A percentile compares a stretch with the other conserved stretches of the same genome.
phyloP scores from a whole-genome alignment of 1,284 basidiomycete species.

The Cryptococcus sp. region DNA sequence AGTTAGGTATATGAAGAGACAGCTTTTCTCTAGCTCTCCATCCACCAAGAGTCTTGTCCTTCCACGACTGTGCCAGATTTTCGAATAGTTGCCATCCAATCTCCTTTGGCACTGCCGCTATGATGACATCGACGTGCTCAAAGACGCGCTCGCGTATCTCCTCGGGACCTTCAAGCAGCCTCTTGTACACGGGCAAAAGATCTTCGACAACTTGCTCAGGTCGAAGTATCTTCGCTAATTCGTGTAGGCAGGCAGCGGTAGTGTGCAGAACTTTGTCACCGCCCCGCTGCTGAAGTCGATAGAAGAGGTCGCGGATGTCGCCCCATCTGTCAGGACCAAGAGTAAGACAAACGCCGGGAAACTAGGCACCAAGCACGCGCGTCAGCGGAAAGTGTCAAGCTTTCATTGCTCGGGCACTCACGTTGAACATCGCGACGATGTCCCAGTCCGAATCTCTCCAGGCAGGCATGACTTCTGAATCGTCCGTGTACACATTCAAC shows the following conservation, averaged over 20 bases:
- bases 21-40: conserved; percentile 82
- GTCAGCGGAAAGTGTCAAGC: background rate
- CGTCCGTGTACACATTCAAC: conserved; percentile 69
- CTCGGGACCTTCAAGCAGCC: conserved; percentile 62
- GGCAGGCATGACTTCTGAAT: conserved; percentile 23
- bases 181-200: conserved; percentile 73
- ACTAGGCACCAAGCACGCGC: conserved; percentile 40
- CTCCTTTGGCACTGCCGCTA: conserved; percentile 60
- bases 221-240: conserved; percentile 83
- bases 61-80: conserved; percentile 65
- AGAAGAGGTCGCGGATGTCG: conserved; percentile 72
- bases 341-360: conserved; percentile 86
- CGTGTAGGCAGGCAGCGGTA: conserved; percentile 79
- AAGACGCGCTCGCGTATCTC: conserved; percentile 66
- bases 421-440: conserved; percentile 87
- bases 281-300: conserved; percentile 59
- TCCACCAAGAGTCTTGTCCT: conserved; percentile 63
- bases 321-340: conserved; percentile 76
- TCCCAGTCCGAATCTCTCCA: conserved; percentile 67
- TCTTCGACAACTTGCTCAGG: conserved; percentile 68
- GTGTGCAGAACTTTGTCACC: conserved; percentile 58
- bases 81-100: conserved; percentile 62
- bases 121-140: conserved; percentile 65
- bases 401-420: conserved; percentile 24
- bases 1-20: conserved; percentile 61